Base-by-base conservation (phyloP, 331 rosid genomes). In the Quercus lobata region DNA sequence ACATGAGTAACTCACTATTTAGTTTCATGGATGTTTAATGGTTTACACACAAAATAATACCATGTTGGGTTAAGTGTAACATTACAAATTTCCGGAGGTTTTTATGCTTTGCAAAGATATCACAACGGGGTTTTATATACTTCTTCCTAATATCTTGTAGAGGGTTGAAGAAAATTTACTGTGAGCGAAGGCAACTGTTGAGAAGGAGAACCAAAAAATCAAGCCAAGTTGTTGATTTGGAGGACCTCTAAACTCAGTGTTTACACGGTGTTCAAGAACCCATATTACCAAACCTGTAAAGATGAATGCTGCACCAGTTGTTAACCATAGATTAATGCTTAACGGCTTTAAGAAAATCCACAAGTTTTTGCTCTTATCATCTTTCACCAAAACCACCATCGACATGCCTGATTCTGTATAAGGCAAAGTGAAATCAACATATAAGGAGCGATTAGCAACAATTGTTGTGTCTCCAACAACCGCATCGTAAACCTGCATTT, bases 381-480 rank as follows among this genome's bases (percentile, higher is more conserved):
- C 55, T 72, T 72, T 57, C 49, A 80, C 44, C n/a, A 21, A 41
- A 55, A 84, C 84, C 73, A 60, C 61, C 87, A 84, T 87, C 5
- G 74, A 11, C 46, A 87, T 71, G 6, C 86, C 85, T 34, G 86
- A 78, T 61, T 87, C 90, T 34, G 70, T 8, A 63, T 78, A 87
- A 11, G 90, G 87, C 73, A 83, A 56, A 6, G 90, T 78, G 15
- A 87, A 87, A 75, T 87, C 90, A 21, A 79, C 84, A 68, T 61
- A 78, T 0, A 60, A 2, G n/a, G 87, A 49, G 52, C 86, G 80
- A 22, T 60, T 12, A 1, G 72, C 84, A 2, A 76, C 22, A 11
- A 87, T 79, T n/a, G 87, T 60, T 24, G n/a, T 41, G 55, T 83
- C 87, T 22, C 87, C 90, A 14, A 81, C 85, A 3, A 81, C 79